Conservation (phyloP, 1,139 yeast genomes). For the Pneumocystis murina region DNA sequence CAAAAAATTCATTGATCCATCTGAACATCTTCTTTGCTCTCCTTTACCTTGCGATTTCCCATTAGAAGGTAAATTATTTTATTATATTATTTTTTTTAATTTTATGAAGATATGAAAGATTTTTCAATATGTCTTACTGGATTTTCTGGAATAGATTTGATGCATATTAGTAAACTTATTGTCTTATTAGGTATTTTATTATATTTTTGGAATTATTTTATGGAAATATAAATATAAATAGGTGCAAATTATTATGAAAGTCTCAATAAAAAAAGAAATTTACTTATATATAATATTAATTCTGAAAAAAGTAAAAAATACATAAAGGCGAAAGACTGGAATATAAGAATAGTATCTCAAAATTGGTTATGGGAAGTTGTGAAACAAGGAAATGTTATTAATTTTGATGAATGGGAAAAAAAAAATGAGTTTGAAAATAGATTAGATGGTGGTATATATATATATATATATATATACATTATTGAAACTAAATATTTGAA, state of each 20-base stretch:
- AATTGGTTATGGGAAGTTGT: slow-evolving; percentile 2
- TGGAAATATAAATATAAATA: not conserved
- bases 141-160: not conserved
- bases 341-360: not conserved
- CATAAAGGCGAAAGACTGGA: slow-evolving; percentile 1
- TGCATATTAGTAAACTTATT: slow-evolving; percentile 1
- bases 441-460: not conserved
- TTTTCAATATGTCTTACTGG: slow-evolving; percentile 1
- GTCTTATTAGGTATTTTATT: not conserved
- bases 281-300: not conserved
- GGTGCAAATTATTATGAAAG: not conserved
- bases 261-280: not conserved
- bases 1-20: slow-evolving; percentile 1
- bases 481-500: not conserved
- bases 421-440: not conserved
- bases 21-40: not conserved
- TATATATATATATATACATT: not conserved
- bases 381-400: not conserved
- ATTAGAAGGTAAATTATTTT: not conserved
- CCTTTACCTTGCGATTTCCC: not conserved
- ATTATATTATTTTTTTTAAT: not conserved
- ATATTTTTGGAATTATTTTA: not conserved
- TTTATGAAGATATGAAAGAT: not conserved
- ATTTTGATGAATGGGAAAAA: not conserved
- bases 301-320: not conserved